Evolutionary conservation across 2,329 filamentous ascomycete genomes (phyloP).

Genomic region (Neocucurbitaria cava): DNA sequence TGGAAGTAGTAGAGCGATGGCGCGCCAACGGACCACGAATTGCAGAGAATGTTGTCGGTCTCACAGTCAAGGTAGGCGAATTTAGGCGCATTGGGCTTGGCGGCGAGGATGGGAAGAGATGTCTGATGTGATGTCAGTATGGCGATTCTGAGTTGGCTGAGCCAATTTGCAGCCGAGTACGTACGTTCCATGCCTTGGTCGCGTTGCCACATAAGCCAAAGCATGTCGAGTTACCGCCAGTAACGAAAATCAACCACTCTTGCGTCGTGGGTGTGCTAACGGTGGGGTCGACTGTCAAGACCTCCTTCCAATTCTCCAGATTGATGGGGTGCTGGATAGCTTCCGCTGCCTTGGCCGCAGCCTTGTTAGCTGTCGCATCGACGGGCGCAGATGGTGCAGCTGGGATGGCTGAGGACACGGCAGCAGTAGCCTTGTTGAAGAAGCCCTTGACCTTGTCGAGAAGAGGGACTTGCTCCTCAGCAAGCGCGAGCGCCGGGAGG

Average conservation of each 20-base stretch:
- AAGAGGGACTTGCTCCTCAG: slow-evolving; percentile 66
- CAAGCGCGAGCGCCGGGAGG: slow-evolving; percentile 58
- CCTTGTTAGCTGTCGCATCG: slow-evolving; percentile 59
- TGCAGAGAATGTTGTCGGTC: slow-evolving; percentile 75
- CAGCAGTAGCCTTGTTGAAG: slow-evolving; percentile 62
- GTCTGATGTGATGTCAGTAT: slow-evolving; percentile 52
- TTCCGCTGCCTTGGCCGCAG: slow-evolving; percentile 59
- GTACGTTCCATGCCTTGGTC: slow-evolving; percentile 66
- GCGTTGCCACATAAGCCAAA: slow-evolving; percentile 71
- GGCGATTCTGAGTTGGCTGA: neutral
- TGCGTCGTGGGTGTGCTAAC: slow-evolving; percentile 66
- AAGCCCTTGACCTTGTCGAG: slow-evolving; percentile 66
- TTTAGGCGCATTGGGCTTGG: slow-evolving; percentile 67
- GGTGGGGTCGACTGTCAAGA: slow-evolving; percentile 66
- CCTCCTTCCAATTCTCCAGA: slow-evolving; percentile 74
- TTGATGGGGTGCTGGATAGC: slow-evolving; percentile 66
- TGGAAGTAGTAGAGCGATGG: slow-evolving; percentile 71
- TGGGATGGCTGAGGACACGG: slow-evolving; percentile 61
- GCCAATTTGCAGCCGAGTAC: slow-evolving; percentile 12
- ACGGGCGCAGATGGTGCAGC: slow-evolving; percentile 46
- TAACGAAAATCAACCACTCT: slow-evolving; percentile 78
- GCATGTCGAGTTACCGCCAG: slow-evolving; percentile 80
- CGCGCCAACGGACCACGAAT: slow-evolving; percentile 71
- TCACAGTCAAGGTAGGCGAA: slow-evolving; percentile 78
- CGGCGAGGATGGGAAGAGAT: slow-evolving; percentile 68